These are phyloP conservation scores for Vaccinium darrowii DNA, from an alignment of 148 eudicot genomes.

Conservation along the genomic window DNA sequence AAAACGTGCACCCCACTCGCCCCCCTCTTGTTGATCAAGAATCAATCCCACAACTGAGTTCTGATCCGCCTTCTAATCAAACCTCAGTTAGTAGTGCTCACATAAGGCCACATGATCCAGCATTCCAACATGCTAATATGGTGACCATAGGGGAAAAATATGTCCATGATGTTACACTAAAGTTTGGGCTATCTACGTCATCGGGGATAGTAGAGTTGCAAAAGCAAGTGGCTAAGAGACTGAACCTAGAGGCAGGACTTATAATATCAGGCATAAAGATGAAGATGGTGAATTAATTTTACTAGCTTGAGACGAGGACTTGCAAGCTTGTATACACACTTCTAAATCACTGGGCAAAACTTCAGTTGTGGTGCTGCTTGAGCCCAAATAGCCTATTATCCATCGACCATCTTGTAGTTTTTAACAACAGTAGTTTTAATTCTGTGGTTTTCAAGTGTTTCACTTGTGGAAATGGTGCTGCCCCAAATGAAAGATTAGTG, in stretches of 20 bases:
- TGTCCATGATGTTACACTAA: background rate
- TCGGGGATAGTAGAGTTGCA: background rate
- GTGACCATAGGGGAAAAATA: slow-evolving; percentile 3
- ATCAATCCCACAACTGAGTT: background rate
- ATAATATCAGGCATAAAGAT: background rate
- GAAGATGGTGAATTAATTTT: background rate
- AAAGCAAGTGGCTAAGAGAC: background rate
- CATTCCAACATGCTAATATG: background rate
- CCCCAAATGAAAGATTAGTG: background rate
- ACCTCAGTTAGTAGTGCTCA: background rate
- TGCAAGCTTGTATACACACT: background rate
- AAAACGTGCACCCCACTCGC: no score
- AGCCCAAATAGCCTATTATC: background rate
- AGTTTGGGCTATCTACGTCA: background rate
- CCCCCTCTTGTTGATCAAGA: no score
- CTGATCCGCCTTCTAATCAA: background rate
- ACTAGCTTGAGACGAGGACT: slow-evolving; percentile 1
- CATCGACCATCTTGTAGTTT: no score
- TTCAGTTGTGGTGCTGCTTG: background rate
- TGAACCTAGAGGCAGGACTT: background rate
- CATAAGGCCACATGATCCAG: background rate
- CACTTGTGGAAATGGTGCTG: background rate
- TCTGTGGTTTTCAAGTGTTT: no score
- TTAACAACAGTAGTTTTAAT: no score
- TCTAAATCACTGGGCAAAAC: background rate